phyloP scores from a whole-genome alignment of 1,284 basidiomycete species.

The Cryptococcus amylolentus region DNA sequence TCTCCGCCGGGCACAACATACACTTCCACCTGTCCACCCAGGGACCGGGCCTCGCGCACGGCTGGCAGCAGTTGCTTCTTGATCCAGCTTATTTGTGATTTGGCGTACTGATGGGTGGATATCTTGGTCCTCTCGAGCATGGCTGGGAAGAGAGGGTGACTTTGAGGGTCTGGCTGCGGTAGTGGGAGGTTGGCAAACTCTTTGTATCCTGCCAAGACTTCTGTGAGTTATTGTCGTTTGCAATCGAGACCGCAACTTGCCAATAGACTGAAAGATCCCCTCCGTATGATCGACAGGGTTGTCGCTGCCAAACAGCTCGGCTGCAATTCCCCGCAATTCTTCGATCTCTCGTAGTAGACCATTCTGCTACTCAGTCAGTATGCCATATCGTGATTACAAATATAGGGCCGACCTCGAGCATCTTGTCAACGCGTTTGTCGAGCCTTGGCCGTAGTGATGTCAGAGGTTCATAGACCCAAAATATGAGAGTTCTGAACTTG shows the following conservation, averaged over 20 bases:
- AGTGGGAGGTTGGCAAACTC: slow-evolving; percentile 65
- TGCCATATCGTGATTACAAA: not conserved
- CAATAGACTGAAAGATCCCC: slow-evolving; percentile 94
- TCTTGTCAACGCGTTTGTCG: slow-evolving; percentile 76
- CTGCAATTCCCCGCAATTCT: slow-evolving; percentile 51
- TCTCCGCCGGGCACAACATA: slow-evolving; percentile 56
- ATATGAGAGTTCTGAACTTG: slow-evolving; percentile 70
- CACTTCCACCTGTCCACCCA: slow-evolving; percentile 44
- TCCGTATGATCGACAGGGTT: slow-evolving; percentile 42
- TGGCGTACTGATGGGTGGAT: slow-evolving; percentile 87
- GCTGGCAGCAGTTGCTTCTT: slow-evolving; percentile 83
- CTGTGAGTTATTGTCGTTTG: not conserved
- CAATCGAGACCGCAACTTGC: slow-evolving; percentile 49
- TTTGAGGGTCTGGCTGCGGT: slow-evolving; percentile 18
- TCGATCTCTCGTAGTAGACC: slow-evolving; percentile 82
- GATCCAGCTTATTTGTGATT: slow-evolving; percentile 88
- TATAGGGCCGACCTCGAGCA: slow-evolving; percentile 66
- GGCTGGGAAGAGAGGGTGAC: slow-evolving; percentile 50
- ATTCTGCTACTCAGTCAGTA: slow-evolving; percentile 52
- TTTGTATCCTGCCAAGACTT: slow-evolving; percentile 67
- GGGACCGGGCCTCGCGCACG: slow-evolving; percentile 56
- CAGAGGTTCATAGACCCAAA: slow-evolving; percentile 86
- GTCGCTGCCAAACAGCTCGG: slow-evolving; percentile 34
- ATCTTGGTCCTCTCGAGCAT: slow-evolving; percentile 79
- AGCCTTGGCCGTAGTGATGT: slow-evolving; percentile 64